Base-by-base conservation (phyloP, 805 yeast species). In the Teunomyces funiuensis region DNA sequence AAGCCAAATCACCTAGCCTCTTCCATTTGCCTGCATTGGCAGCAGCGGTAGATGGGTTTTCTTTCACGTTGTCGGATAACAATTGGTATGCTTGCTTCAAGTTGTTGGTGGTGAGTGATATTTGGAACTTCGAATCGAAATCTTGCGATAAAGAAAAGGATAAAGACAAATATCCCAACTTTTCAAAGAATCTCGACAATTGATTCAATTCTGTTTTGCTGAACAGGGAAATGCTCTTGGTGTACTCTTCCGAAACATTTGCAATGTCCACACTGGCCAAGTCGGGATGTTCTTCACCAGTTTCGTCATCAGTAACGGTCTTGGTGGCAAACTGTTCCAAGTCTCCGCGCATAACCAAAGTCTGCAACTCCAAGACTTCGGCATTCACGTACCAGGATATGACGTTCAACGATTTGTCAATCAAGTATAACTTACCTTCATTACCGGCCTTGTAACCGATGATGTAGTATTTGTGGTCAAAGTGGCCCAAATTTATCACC, bases 311-410 rank as follows among this genome's bases (percentile, higher is more conserved):
- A 11, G 43, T 23, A 13, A 58, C 39, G 6, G 50, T 52, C 31
- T 54, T 50, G 7, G 61, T 51, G 13, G 71, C 69, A 47, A 63
- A 68, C 50, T 81, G 85, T 49, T 89, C 96, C 52, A 90, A 68
- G 59, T 95, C 98, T 38, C 97, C 97, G 61, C 99, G 83, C 65
- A 91, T 75, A 3, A 91, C 96, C 43, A 90, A 80, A 1, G 99
- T 93, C 73, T 93, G 98, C 69, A 89, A 90, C 70, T 91, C 98
- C 50, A 93, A 76, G 3, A 93, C 96, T 7, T 89, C 79, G 26
- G 91, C 68, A 26, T 96, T 87, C 39, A 93, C 76, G 56, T 76
- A 81, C 73, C 90, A 89, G 16, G 95, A 80, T 30, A 84, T 71
- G 37, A 93, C 83, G 50, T 85, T 84, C 58, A 89, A 77, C 46